Conservation (phyloP, 2,329 filamentous ascomycete species). For the Cordyceps fumosorosea region DNA sequence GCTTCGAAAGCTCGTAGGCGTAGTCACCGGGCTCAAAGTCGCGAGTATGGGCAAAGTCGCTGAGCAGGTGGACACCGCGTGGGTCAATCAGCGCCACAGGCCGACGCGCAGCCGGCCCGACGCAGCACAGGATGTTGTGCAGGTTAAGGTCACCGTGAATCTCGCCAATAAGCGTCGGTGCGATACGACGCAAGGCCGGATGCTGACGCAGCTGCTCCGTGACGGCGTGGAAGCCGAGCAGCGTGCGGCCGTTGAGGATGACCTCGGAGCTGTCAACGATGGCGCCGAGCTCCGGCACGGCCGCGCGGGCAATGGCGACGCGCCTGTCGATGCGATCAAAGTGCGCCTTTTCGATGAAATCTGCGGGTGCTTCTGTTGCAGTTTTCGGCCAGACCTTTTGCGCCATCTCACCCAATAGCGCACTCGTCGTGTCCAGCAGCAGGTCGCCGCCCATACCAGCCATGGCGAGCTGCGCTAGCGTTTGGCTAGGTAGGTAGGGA, state of each 20-base stretch:
- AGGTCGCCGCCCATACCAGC: constrained; percentile 22
- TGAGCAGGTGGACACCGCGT: constrained; percentile 11
- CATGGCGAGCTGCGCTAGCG: constrained; percentile 16
- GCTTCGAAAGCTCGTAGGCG: constrained; percentile 8
- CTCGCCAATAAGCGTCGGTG: constrained; percentile 1
- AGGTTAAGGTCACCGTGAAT: constrained; percentile 12
- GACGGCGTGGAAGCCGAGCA: background rate
- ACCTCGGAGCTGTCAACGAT: constrained; percentile 5
- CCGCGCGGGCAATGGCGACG: constrained; percentile 6
- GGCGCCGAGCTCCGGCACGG: background rate
- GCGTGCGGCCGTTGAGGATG: constrained; percentile 5
- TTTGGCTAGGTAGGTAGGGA: constrained; percentile 8
- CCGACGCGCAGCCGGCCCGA: background rate
- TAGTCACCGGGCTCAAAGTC: constrained; percentile 12
- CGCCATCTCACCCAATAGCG: constrained; percentile 1
- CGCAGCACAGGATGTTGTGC: constrained; percentile 9
- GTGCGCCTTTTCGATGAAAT: constrained; percentile 11
- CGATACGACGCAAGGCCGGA: background rate
- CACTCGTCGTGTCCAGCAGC: constrained; percentile 16
- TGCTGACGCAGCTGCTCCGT: background rate
- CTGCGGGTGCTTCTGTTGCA: background rate
- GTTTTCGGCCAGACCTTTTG: constrained; percentile 4
- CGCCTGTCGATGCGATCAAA: constrained; percentile 8
- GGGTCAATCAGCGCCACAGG: constrained; percentile 9
- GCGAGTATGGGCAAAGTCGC: constrained; percentile 3